Evolutionary conservation across 2,329 filamentous ascomycete species (phyloP), one percentile per base, ranked within the genome.

Genomic region (Thelonectria discophora): DNA sequence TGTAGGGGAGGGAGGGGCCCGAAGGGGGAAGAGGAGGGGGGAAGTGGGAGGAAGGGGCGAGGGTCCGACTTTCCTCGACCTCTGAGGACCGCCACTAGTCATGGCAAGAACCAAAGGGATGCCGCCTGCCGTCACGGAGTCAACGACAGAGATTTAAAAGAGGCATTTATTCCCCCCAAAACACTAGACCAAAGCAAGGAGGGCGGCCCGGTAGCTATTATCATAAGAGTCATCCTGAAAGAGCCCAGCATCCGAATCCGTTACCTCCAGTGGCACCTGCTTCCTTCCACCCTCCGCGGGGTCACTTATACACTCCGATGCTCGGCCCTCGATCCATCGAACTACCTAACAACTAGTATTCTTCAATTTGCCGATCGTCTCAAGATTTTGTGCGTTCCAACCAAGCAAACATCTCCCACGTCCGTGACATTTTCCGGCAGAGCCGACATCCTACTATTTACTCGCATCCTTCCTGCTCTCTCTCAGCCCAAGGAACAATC

Each of bases 241-340:
- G 27, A 30, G 27, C 27, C 27, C 27, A 30, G 27, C 27, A 30
- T 30, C 27, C 34, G 34, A 13, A 37, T 37, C 34, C 34, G 21
- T 24, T 21, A 13, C 45, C 12, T 17, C 21, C 45, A n/a, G n/a
- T n/a, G n/a, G n/a, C n/a, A 13, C 21, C 42, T 21, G 39, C 54
- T 42, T 24, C 21, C 34, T 27, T 45, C 40, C 46, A 47, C 48
- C 34, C 47, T 45, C 21, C 37, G 42, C 47, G 48, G 40, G 55
- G 39, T 18, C 51, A 55, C 52, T 51, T 43, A 48, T 42, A 46
- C 46, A 48, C 60, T 63, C 60, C 60, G 60, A 63, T 63, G 18
- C 52, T 63, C 60, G 60, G 60, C 43, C 56, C 10, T 39, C 18
- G 8, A 15, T 34, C 20, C 37, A 24, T 49, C 56, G 58, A 56